phyloP scores from a whole-genome alignment of 2,329 filamentous ascomycete species.

The Cordyceps javanica region DNA sequence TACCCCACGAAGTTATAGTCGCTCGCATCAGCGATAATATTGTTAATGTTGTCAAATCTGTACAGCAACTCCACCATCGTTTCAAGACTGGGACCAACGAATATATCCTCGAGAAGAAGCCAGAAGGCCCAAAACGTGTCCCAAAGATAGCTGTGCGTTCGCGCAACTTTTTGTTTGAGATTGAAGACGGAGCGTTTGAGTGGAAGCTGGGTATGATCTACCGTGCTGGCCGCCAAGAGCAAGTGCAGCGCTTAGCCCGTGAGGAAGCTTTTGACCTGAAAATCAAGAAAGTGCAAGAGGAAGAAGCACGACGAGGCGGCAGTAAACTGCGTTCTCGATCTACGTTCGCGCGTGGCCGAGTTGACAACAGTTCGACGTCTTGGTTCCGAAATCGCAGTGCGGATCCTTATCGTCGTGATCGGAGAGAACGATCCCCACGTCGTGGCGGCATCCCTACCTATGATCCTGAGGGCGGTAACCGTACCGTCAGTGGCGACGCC shows the following conservation, averaged over 20 bases:
- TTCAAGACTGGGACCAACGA: slow-evolving; percentile 84
- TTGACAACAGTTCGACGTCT: slow-evolving; percentile 23
- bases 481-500: slow-evolving; percentile 62
- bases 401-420: slow-evolving; percentile 34
- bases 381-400: slow-evolving; percentile 51
- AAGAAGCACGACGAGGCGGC: slow-evolving; percentile 51
- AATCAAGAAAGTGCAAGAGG: slow-evolving; percentile 73
- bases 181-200: slow-evolving; percentile 95
- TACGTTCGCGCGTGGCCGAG: slow-evolving; percentile 33
- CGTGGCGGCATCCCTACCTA: slow-evolving; percentile 56
- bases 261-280: slow-evolving; percentile 89
- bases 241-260: slow-evolving; percentile 80
- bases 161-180: slow-evolving; percentile 78
- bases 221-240: slow-evolving; percentile 78
- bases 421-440: slow-evolving; percentile 22
- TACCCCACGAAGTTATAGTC: slow-evolving; percentile 87
- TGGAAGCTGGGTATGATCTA: slow-evolving; percentile 97
- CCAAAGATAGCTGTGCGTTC: slow-evolving; percentile 80
- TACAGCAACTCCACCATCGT: slow-evolving; percentile 85
- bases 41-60: slow-evolving; percentile 79
- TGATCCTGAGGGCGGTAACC: slow-evolving; percentile 64
- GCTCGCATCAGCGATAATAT: slow-evolving; percentile 92
- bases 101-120: slow-evolving; percentile 78
- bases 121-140: slow-evolving; percentile 78
- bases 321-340: slow-evolving; percentile 52